Evolutionary conservation across 2,329 filamentous ascomycete species (phyloP).

Genomic region (Monilinia fructicola): DNA sequence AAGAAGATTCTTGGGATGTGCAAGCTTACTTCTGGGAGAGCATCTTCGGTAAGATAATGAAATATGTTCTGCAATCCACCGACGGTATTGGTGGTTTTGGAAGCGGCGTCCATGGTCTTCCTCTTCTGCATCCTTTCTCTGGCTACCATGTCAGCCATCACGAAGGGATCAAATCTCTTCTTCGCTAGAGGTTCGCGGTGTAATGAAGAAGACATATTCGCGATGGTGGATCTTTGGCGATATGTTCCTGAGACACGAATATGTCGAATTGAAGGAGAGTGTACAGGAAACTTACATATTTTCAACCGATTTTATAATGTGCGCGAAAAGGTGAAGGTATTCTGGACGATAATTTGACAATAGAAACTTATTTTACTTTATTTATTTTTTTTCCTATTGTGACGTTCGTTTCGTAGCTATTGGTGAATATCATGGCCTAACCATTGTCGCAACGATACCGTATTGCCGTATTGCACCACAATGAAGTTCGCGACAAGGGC

Average conservation of each 20-base stretch:
- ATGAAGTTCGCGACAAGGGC: constrained; percentile 20
- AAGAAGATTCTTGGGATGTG: constrained; percentile 1
- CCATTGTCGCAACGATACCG: constrained; percentile 35
- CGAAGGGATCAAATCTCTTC: neutral
- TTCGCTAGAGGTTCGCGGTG: neutral
- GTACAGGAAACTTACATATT: constrained; percentile 5
- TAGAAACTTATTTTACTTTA: too few species aligned
- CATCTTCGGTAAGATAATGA: constrained; percentile 9
- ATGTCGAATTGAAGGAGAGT: neutral
- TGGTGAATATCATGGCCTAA: constrained; percentile 31
- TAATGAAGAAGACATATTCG: constrained; percentile 10
- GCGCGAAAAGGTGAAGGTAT: constrained; percentile 12
- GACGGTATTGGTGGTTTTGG: constrained; percentile 12
- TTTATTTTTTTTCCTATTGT: constrained; percentile 19
- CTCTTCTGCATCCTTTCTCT: constrained; percentile 18
- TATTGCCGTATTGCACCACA: constrained; percentile 15
- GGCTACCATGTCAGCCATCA: constrained; percentile 4
- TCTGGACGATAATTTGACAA: neutral
- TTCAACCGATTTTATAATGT: neutral
- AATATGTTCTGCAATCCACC: constrained; percentile 8
- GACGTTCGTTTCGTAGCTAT: constrained; percentile 24
- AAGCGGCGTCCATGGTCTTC: constrained; percentile 10
- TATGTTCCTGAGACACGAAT: neutral
- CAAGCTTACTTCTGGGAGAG: constrained; percentile 23
- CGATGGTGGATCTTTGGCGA: neutral